These are phyloP conservation scores for Xylaria sp. DNA, from an alignment of 2,329 filamentous ascomycete species.

Conservation along the genomic window DNA sequence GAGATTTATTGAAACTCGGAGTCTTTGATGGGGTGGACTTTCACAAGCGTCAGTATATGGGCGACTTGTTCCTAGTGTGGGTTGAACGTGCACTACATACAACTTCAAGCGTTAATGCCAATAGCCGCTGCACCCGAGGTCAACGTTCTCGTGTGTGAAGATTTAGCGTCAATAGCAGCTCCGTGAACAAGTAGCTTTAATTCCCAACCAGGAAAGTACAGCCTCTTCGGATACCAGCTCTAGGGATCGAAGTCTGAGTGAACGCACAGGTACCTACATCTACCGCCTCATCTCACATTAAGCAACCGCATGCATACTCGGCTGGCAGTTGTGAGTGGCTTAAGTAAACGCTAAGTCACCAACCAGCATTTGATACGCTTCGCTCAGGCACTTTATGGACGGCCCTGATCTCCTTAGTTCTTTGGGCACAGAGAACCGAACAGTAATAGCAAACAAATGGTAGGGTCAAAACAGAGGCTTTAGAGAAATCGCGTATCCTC, in stretches of 20 bases:
- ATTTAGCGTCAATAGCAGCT: neutral
- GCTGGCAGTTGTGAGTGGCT: neutral
- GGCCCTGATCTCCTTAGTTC: neutral
- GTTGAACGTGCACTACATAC: neutral
- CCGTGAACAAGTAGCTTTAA: neutral
- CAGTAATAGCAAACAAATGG: neutral
- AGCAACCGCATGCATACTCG: neutral
- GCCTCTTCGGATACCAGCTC: neutral
- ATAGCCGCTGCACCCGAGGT: constrained; percentile 14
- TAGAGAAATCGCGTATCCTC: neutral
- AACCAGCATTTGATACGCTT: constrained; percentile 1
- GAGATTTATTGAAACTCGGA: neutral
- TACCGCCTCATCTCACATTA: neutral
- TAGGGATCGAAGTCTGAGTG: neutral
- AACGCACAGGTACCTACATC: neutral
- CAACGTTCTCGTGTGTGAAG: constrained; percentile 1
- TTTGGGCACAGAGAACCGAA: neutral
- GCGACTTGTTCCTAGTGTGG: constrained; percentile 5
- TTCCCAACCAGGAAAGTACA: neutral
- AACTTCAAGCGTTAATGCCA: neutral
- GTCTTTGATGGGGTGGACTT: constrained; percentile 2
- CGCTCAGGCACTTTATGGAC: neutral
- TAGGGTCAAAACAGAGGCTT: neutral
- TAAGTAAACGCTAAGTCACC: neutral
- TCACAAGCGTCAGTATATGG: neutral